Conservation (phyloP, 2,329 filamentous ascomycete genomes). For the Diaporthe velutina region DNA sequence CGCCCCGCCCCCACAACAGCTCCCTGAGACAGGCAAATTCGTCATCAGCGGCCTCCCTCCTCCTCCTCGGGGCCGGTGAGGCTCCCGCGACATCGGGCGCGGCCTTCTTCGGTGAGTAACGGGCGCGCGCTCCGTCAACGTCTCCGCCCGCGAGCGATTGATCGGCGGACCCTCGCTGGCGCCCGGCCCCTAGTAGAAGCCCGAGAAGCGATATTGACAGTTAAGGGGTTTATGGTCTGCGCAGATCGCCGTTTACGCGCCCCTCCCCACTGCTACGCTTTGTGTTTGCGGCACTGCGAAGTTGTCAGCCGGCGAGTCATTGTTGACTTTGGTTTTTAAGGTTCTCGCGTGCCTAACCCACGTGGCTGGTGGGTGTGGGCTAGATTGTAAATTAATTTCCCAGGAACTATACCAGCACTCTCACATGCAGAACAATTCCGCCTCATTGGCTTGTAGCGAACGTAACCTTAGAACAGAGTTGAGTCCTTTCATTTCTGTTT, state of each 20-base stretch:
- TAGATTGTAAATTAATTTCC: background rate
- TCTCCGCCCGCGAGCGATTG: too few relatives aligned
- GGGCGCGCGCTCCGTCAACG: background rate
- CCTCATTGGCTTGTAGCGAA: background rate
- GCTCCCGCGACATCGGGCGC: background rate
- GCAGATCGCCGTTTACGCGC: background rate
- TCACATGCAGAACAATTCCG: background rate
- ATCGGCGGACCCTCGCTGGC: background rate
- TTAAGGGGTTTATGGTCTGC: background rate
- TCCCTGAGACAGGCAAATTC: background rate
- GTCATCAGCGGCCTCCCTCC: background rate
- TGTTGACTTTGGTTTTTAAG: background rate
- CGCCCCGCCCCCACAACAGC: background rate
- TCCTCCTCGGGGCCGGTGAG: background rate
- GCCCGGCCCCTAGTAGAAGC: background rate
- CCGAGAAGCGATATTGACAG: background rate
- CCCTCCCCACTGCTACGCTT: background rate
- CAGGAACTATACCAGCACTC: background rate
- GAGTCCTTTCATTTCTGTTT: background rate
- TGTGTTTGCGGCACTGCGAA: slow-evolving; percentile 12
- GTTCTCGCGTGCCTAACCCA: slow-evolving; percentile 33
- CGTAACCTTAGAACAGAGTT: too few relatives aligned
- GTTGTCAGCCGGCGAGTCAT: slow-evolving; percentile 29
- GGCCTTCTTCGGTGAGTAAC: background rate
- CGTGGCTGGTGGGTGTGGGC: slow-evolving; percentile 7